Evolutionary conservation across 805 yeast genomes (phyloP).

Genomic region (Lachancea thermotolerans): DNA sequence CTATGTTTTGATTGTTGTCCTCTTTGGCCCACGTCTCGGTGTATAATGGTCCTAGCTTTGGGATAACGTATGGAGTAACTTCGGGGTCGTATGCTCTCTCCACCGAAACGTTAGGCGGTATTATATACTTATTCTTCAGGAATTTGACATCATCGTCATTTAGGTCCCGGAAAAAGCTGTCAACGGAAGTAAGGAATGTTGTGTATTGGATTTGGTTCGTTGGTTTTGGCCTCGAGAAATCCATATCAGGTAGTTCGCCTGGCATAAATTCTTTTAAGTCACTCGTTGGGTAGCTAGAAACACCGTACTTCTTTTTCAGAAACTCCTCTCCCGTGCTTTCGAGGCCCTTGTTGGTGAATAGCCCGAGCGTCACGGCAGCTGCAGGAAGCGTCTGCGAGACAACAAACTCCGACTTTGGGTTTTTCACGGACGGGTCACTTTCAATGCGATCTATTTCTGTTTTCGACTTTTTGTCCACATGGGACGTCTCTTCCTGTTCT

Average conservation of each 20-base stretch:
- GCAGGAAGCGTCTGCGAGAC: constrained; percentile 60
- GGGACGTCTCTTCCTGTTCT: constrained; percentile 1
- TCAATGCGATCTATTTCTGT: constrained; percentile 30
- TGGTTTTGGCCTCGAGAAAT: constrained; percentile 77
- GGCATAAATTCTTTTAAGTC: constrained; percentile 75
- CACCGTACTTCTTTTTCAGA: constrained; percentile 71
- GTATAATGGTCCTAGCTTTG: constrained; percentile 78
- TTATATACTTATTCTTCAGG: constrained; percentile 52
- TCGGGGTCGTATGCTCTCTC: constrained; percentile 52
- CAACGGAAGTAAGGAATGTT: constrained; percentile 79
- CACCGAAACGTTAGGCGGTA: constrained; percentile 41
- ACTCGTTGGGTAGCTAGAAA: constrained; percentile 78
- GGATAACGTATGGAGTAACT: constrained; percentile 69
- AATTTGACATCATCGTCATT: constrained; percentile 77
- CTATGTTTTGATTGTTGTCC: constrained; percentile 47
- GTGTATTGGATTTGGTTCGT: constrained; percentile 87
- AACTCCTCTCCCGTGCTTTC: constrained; percentile 69
- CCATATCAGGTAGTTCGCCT: constrained; percentile 81
- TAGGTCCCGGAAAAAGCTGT: constrained; percentile 73
- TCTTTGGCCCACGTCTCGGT: constrained; percentile 83
- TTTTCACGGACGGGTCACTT: constrained; percentile 54
- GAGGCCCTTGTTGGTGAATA: constrained; percentile 58
- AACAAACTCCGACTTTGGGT: constrained; percentile 73
- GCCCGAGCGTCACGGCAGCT: constrained; percentile 56
- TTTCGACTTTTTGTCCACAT: constrained; percentile 15